Evolutionary conservation across 1,284 basidiomycete genomes (phyloP), one percentile per base, ranked within the genome.

Genomic region (Puccinia novopanici): DNA sequence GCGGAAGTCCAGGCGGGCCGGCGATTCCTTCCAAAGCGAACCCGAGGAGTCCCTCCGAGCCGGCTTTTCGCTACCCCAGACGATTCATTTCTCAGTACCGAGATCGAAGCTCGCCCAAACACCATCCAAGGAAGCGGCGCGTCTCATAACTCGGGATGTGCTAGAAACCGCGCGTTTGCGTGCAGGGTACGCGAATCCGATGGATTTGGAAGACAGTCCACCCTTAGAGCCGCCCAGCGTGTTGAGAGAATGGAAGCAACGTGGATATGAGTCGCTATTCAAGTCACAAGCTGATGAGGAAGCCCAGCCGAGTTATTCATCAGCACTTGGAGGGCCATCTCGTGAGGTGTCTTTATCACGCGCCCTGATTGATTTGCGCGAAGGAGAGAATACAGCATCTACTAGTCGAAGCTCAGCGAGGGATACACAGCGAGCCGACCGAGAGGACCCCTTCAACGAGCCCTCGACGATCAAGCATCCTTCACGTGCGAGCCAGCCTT

Each of bases 51-150:
- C 84, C 81, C 81, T 85, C 19, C 84, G 84, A 3, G 81, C 82
- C 13, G 85, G 84, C 52, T 84, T 85, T 83, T 84, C 84, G 52
- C 85, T 84, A n/a, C 85, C 85, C n/a, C 83, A 84, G 15, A 85
- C 84, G 59, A 83, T 85, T 83, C 85, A 84, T 70, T 85, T 85
- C 75, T 83, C 83, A 27, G 83, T 85, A 42, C 84, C 85, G 12
- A 82, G 83, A 75, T 85, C 84, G 65, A 82, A 83, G 37, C 84
- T 84, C 52, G 81, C 81, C 55, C 83, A 84, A 71, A 85, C 85
- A 40, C 85, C 85, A 0, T 84, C 85, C 19, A 85, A 85, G 75
- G 84, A 86, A 80, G 85, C 85, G 0, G 85, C 85, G 30, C 82
- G 81, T 52, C 81, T 84, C 71, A 82, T 85, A 72, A 84, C 85